phyloP scores from a whole-genome alignment of 163 green algal genomes.

The Volvox carteri region DNA sequence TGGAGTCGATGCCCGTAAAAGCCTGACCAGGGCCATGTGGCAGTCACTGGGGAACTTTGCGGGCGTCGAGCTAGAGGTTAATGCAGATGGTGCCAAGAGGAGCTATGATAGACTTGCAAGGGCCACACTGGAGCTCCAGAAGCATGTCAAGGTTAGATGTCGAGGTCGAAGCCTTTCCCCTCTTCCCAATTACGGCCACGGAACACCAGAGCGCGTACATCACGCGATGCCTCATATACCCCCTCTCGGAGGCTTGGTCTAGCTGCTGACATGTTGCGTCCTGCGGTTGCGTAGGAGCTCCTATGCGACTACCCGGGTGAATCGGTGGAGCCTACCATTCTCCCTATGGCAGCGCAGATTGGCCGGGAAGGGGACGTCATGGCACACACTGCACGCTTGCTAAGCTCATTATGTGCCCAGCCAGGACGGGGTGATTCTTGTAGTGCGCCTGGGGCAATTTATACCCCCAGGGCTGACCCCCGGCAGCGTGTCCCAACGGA shows the following conservation, averaged over 20 bases:
- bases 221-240: no score
- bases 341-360: neutral
- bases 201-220: no score
- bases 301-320: constrained; percentile 7
- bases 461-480: neutral
- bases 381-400: neutral
- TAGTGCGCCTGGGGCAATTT: constrained; percentile 12
- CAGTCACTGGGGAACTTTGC: neutral
- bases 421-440: neutral
- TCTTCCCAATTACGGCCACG: no score
- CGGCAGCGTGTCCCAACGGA: neutral
- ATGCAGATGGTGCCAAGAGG: neutral
- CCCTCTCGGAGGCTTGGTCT: no score
- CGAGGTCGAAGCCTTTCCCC: no score
- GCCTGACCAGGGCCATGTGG: constrained; percentile 17
- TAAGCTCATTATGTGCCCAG: neutral
- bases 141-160: constrained; percentile 21
- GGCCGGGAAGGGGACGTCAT: neutral
- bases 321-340: neutral
- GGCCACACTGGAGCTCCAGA: neutral
- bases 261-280: neutral
- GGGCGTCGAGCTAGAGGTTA: neutral
- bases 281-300: neutral
- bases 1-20: neutral
- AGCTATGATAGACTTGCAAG: neutral